phyloP scores from a whole-genome alignment of 2,329 filamentous ascomycete species.

The Sporothrix variecibatus region DNA sequence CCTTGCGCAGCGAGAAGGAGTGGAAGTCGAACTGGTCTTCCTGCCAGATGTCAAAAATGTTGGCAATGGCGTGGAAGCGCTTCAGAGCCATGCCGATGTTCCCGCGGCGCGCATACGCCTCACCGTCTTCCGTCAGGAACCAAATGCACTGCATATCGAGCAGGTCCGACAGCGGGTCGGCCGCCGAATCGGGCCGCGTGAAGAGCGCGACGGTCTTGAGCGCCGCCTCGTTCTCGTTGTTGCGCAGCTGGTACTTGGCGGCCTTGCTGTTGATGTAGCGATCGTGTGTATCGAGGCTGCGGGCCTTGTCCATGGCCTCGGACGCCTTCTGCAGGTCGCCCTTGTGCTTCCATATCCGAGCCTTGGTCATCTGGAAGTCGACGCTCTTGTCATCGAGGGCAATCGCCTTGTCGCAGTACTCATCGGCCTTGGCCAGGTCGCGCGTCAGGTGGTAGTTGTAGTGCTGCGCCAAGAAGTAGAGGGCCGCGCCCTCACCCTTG shows the following conservation, averaged over 20 bases:
- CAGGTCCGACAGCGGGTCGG: constrained; percentile 85
- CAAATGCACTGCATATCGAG: constrained; percentile 98
- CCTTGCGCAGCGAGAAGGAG: constrained; percentile 94
- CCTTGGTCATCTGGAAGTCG: constrained; percentile 93
- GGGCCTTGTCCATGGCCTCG: constrained; percentile 84
- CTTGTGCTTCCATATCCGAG: constrained; percentile 88
- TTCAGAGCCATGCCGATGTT: constrained; percentile 87
- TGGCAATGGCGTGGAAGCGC: constrained; percentile 82
- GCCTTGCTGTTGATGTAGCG: constrained; percentile 98
- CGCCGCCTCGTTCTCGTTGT: constrained; percentile 84
- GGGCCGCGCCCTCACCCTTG: constrained; percentile 74
- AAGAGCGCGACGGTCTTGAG: constrained; percentile 90
- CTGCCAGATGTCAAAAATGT: constrained; percentile 96
- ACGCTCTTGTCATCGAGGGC: constrained; percentile 77
- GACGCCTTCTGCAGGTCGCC: constrained; percentile 79
- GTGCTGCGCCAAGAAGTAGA: constrained; percentile 95
- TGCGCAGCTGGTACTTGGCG: constrained; percentile 93
- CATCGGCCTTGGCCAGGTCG: constrained; percentile 76
- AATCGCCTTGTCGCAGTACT: constrained; percentile 82
- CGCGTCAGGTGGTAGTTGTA: constrained; percentile 92
- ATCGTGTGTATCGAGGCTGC: constrained; percentile 83
- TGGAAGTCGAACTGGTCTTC: constrained; percentile 99
- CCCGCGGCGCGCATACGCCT: constrained; percentile 79
- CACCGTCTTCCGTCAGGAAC: constrained; percentile 93
- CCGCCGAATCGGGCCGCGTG: constrained; percentile 84